Conservation (phyloP, 768 basidiomycete species). For the Tylopilus felleus region DNA sequence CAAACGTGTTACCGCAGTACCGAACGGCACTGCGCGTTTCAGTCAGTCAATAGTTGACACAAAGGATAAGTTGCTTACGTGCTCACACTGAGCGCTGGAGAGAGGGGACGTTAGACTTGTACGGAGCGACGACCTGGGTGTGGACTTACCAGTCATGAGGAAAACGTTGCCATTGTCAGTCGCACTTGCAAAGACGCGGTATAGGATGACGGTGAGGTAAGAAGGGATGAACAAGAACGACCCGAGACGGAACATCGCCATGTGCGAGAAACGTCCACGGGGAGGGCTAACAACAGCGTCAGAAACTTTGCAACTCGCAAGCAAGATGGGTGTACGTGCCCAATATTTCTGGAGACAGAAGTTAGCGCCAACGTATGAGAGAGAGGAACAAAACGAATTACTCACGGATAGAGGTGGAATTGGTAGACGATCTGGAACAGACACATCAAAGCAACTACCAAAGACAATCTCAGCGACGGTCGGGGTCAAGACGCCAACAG, state of each 20-base stretch:
- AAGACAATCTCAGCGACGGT: not conserved
- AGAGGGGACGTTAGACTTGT: slow-evolving; percentile 4
- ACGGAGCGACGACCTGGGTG: not conserved
- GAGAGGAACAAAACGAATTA: slow-evolving; percentile 3
- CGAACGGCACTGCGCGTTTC: slow-evolving; percentile 62
- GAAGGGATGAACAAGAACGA: slow-evolving; percentile 85
- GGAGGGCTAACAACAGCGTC: slow-evolving; percentile 53
- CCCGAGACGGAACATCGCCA: slow-evolving; percentile 89
- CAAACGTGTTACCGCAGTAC: slow-evolving; percentile 85
- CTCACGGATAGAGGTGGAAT: slow-evolving; percentile 87
- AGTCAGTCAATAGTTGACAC: not conserved
- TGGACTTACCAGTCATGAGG: slow-evolving; percentile 71
- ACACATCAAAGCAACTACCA: slow-evolving; percentile 87
- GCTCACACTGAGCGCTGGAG: slow-evolving; percentile 66
- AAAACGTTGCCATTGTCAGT: slow-evolving; percentile 68
- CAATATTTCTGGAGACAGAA: slow-evolving; percentile 51
- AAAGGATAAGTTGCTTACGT: slow-evolving; percentile 52
- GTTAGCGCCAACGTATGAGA: not conserved
- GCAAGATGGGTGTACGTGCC: slow-evolving; percentile 35
- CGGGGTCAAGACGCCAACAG: not conserved
- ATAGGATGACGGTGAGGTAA: slow-evolving; percentile 76
- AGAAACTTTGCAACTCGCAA: slow-evolving; percentile 3
- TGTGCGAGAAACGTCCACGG: slow-evolving; percentile 75
- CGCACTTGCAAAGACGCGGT: slow-evolving; percentile 67
- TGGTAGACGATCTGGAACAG: slow-evolving; percentile 91